These are phyloP conservation scores for Didymella pomorum DNA, from an alignment of 2,329 filamentous ascomycete species.

Conservation along the genomic window DNA sequence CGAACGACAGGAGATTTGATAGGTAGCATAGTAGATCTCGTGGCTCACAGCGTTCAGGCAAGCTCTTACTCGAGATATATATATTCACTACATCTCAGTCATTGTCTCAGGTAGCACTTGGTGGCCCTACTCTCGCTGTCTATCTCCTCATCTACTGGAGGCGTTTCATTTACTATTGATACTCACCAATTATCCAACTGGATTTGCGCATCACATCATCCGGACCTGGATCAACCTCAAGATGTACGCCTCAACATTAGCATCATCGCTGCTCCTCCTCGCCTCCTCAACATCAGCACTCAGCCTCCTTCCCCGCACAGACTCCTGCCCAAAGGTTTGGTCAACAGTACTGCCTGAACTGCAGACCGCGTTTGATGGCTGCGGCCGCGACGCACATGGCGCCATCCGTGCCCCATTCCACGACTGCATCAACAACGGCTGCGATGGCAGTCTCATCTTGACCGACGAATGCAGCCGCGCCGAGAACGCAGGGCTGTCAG, in stretches of 20 bases:
- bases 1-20: slow-evolving; percentile 2
- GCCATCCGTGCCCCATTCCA: slow-evolving; percentile 39
- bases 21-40: not conserved
- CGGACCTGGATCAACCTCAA: not conserved
- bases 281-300: slow-evolving; percentile 21
- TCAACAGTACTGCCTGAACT: slow-evolving; percentile 28
- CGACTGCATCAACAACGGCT: slow-evolving; percentile 41
- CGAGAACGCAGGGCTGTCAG: slow-evolving; percentile 55
- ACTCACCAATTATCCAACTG: not conserved
- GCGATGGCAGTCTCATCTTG: slow-evolving; percentile 39
- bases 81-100: slow-evolving; percentile 16
- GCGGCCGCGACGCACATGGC: slow-evolving; percentile 31
- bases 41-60: slow-evolving; percentile 1
- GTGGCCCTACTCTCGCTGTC: slow-evolving; percentile 2
- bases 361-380: slow-evolving; percentile 27
- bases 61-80: slow-evolving; percentile 5
- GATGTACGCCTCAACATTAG: slow-evolving; percentile 16
- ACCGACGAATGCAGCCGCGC: slow-evolving; percentile 39
- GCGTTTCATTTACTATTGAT: slow-evolving; percentile 4
- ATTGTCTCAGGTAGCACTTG: slow-evolving; percentile 1
- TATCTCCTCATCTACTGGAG: slow-evolving; percentile 1
- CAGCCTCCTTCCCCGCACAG: slow-evolving; percentile 20
- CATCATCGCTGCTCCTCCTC: slow-evolving; percentile 13
- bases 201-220: not conserved
- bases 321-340: slow-evolving; percentile 33